Evolutionary conservation across 2,329 filamentous ascomycete genomes (phyloP).

Genomic region (Aureobasidium namibiae): DNA sequence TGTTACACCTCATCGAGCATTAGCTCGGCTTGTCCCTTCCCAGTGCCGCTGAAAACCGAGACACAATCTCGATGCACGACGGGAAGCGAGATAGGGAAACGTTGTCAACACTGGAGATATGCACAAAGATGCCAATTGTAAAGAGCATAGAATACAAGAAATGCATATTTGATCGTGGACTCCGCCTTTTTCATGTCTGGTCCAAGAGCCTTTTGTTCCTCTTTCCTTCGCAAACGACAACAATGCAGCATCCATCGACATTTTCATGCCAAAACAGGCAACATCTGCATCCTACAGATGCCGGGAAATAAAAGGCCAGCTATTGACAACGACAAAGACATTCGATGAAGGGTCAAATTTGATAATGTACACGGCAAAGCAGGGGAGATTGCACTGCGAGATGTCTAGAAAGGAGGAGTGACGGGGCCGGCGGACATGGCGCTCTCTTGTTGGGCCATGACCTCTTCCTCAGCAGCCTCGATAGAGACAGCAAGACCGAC

Average conservation of each 20-base stretch:
- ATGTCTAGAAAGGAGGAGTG: conserved; percentile 41
- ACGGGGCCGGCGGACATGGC: conserved; percentile 35
- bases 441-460: conserved; percentile 74
- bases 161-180: conserved; percentile 9
- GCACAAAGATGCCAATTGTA: conserved; percentile 3
- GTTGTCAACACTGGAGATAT: background rate
- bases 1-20: background rate
- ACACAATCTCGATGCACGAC: background rate
- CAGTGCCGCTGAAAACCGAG: background rate
- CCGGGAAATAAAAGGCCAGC: background rate
- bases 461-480: conserved; percentile 73
- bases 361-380: conserved; percentile 11
- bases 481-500: conserved; percentile 90
- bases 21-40: no score
- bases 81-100: background rate
- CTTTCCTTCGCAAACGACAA: background rate
- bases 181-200: background rate
- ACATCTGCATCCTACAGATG: background rate
- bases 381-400: background rate
- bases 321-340: background rate
- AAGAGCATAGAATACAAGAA: background rate
- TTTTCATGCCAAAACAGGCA: background rate
- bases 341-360: conserved; percentile 4
- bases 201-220: conserved; percentile 1
- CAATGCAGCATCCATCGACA: background rate